Conservation (phyloP, 129 eudicot species). For the Arctium minus region DNA sequence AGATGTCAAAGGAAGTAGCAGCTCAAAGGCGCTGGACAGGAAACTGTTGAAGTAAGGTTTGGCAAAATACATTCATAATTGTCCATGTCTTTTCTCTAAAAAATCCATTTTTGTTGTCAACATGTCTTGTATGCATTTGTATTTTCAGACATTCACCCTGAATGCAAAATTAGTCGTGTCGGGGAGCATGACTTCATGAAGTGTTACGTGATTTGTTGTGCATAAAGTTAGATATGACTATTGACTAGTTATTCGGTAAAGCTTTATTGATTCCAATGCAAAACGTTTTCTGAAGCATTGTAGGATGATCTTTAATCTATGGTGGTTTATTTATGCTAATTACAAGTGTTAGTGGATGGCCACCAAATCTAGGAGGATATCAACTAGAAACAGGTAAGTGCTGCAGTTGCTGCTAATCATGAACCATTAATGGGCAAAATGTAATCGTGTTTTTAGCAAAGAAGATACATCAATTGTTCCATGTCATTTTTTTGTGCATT, state of each 20-base stretch:
- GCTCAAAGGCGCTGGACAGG: neutral
- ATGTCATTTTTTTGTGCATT: too few species aligned
- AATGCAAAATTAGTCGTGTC: conserved; percentile 81
- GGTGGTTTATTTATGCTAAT: too few species aligned
- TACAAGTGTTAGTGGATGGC: too few species aligned
- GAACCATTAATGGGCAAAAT: too few species aligned
- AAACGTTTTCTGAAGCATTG: neutral
- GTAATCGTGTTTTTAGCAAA: too few species aligned
- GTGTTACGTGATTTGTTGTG: conserved; percentile 90
- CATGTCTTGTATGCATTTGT: conserved; percentile 10
- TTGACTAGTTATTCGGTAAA: conserved; percentile 80
- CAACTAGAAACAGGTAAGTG: too few species aligned
- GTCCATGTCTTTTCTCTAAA: neutral
- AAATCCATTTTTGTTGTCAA: neutral
- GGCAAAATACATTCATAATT: too few species aligned
- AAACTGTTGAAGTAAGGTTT: too few species aligned
- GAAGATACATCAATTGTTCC: too few species aligned
- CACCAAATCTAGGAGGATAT: too few species aligned
- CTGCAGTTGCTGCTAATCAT: too few species aligned
- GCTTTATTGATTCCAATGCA: neutral
- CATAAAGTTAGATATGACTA: conserved; percentile 75
- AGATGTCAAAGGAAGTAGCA: neutral
- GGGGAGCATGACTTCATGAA: conserved; percentile 97
- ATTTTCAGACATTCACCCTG: conserved; percentile 66
- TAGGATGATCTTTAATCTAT: neutral